phyloP scores from a whole-genome alignment of 441 rosid genomes.

The Flueggea neowawraea region DNA sequence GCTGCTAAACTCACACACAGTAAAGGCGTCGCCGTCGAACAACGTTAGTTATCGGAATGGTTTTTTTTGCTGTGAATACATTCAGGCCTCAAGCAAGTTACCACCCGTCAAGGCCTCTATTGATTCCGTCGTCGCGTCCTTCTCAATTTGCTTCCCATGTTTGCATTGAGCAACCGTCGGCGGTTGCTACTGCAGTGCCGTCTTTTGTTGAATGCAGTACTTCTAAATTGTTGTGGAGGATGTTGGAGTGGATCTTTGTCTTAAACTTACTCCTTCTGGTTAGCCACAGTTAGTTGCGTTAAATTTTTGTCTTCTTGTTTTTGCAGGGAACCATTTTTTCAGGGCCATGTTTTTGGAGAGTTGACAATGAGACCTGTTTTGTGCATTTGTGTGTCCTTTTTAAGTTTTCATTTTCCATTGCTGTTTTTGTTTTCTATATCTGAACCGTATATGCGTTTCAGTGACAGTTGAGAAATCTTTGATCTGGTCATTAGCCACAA shows the following conservation, averaged over 20 bases:
- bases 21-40: too few relatives aligned
- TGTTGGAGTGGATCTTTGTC: constrained; percentile 43
- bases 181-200: constrained; percentile 17
- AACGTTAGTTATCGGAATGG: too few relatives aligned
- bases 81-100: not conserved
- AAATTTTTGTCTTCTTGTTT: not conserved
- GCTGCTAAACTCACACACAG: constrained; percentile 11
- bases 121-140: constrained; percentile 16
- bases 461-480: too few relatives aligned
- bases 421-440: too few relatives aligned
- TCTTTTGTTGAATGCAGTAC: constrained; percentile 18
- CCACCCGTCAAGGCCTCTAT: constrained; percentile 9
- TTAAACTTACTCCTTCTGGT: constrained; percentile 47
- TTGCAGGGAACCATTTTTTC: not conserved
- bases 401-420: too few relatives aligned
- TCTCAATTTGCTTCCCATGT: constrained; percentile 19
- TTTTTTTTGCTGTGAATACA: too few relatives aligned
- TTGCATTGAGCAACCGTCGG: constrained; percentile 24
- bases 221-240: constrained; percentile 23
- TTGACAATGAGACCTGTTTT: too few relatives aligned
- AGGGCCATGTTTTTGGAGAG: too few relatives aligned
- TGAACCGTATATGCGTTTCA: too few relatives aligned
- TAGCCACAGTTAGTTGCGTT: constrained; percentile 1
- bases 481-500: too few relatives aligned
- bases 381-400: too few relatives aligned